A percentile compares a stretch with the other conserved stretches of the same genome.
phyloP scores from a whole-genome alignment of 2,329 filamentous ascomycete genomes.

The Cryphonectria japonica region DNA sequence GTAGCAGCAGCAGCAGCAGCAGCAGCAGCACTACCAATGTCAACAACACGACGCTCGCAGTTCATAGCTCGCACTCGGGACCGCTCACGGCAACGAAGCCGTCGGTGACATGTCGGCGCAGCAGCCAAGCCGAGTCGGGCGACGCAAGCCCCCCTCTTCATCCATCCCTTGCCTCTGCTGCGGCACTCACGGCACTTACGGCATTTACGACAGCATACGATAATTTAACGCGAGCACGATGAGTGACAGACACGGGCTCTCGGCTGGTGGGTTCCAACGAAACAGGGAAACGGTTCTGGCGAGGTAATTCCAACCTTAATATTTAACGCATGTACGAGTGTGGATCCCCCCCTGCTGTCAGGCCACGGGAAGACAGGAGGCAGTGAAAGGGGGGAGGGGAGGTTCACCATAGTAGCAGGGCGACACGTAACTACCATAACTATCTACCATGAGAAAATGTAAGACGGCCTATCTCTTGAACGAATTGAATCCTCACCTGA shows the following conservation, averaged over 20 bases:
- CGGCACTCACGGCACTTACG: not conserved
- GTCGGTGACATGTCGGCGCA: not conserved
- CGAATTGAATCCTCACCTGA: slow-evolving; percentile 2
- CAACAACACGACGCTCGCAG: not conserved
- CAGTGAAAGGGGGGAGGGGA: not conserved
- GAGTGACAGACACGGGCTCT: not conserved
- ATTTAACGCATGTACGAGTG: not conserved
- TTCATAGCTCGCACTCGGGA: not conserved
- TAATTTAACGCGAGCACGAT: not conserved
- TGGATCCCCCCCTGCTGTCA: not conserved
- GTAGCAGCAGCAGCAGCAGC: no score
- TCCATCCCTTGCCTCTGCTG: not conserved
- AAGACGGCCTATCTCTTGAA: not conserved
- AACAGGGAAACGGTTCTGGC: not conserved
- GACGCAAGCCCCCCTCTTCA: not conserved
- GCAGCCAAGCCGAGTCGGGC: not conserved
- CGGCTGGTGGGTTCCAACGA: not conserved
- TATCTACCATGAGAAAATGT: not conserved
- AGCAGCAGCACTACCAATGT: no score
- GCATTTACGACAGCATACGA: not conserved
- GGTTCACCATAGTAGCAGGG: not conserved
- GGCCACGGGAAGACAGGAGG: not conserved
- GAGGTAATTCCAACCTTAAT: not conserved
- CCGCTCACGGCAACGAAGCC: not conserved
- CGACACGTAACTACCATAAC: not conserved